Evolutionary conservation across 2,329 filamentous ascomycete genomes (phyloP), one percentile per base, ranked within the genome.

Genomic region (Ampelomyces quisqualis): DNA sequence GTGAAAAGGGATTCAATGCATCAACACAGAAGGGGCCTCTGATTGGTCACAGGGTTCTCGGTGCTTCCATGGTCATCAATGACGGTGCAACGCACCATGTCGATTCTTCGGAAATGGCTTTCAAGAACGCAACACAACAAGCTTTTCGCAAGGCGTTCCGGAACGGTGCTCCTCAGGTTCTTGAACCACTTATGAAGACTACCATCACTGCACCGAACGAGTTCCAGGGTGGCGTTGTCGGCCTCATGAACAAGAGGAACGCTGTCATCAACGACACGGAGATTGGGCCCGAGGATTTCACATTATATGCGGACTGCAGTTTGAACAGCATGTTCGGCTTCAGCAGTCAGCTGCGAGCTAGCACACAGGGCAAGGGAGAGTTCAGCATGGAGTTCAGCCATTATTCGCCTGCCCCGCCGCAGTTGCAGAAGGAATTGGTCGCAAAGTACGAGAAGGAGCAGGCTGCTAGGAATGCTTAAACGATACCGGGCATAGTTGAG

Each of bases 371-470:
- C 49, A 98, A 98, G 79, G 93, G 93, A 61, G 93, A 98, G 75
- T 98, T 96, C 67, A 86, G 81, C 61, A 97, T 98, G 93, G 93
- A 98, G 73, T 98, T 98, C 64, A 93, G 87, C 70, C 93, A 97
- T 74, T 98, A 98, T 63, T 83, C 87, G 37, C 78, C 89, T 36
- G 89, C 93, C 44, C 86, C 90, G 34, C 81, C 82, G 59, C 90
- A 97, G 66, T 69, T 97, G 69, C 93, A 98, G 85, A 86, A 80
- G 70, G 84, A 87, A 65, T 70, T 88, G 34, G 73, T 87, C 28
- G 76, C 79, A 17, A 84, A 85, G 69, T 77, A 85, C 60, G 75
- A 84, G 62, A 86, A 86, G 73, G 77, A 77, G 49, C 76, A 82
- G 68, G 78, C 77, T 30, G 83, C 81, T 49, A 79, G 77, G 67